Evolutionary conservation across 805 yeast genomes (phyloP).

Genomic region (Kuraishia molischiana): DNA sequence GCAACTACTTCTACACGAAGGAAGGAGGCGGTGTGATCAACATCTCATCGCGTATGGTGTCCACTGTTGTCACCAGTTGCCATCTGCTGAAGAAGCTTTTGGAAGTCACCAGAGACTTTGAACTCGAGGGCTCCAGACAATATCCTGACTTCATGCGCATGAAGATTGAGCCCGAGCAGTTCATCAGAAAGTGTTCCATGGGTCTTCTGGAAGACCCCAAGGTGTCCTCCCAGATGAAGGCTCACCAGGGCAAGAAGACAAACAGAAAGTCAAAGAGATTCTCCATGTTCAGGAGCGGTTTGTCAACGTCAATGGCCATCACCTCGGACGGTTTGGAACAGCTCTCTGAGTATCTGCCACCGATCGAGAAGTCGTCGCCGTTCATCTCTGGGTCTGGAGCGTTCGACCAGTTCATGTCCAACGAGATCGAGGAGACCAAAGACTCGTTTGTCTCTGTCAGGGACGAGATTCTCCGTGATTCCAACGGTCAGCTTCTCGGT

Average conservation of each 20-base stretch:
- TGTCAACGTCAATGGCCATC: slow-evolving; percentile 35
- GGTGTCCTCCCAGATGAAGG: slow-evolving; percentile 17
- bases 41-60: slow-evolving; percentile 35
- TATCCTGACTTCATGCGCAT: slow-evolving; percentile 57
- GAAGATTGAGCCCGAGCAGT: slow-evolving; percentile 48
- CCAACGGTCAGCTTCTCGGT: slow-evolving; percentile 47
- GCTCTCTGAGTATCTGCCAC: slow-evolving; percentile 20
- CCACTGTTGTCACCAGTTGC: slow-evolving; percentile 34
- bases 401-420: slow-evolving; percentile 9
- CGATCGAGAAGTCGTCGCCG: slow-evolving; percentile 12
- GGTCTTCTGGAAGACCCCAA: slow-evolving; percentile 40
- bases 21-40: slow-evolving; percentile 46
- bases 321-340: slow-evolving; percentile 37
- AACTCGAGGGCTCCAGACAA: slow-evolving; percentile 44
- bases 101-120: slow-evolving; percentile 56
- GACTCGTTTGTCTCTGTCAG: slow-evolving; percentile 6
- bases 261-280: slow-evolving; percentile 29
- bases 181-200: slow-evolving; percentile 49
- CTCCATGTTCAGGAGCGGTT: slow-evolving; percentile 41
- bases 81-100: slow-evolving; percentile 49
- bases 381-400: slow-evolving; percentile 16
- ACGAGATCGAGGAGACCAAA: slow-evolving; percentile 1
- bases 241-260: slow-evolving; percentile 13
- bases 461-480: slow-evolving; percentile 41
- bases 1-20: slow-evolving; percentile 42